These are phyloP conservation scores for Chenopodium album DNA, from an alignment of 148 eudicot species.

Conservation along the genomic window DNA sequence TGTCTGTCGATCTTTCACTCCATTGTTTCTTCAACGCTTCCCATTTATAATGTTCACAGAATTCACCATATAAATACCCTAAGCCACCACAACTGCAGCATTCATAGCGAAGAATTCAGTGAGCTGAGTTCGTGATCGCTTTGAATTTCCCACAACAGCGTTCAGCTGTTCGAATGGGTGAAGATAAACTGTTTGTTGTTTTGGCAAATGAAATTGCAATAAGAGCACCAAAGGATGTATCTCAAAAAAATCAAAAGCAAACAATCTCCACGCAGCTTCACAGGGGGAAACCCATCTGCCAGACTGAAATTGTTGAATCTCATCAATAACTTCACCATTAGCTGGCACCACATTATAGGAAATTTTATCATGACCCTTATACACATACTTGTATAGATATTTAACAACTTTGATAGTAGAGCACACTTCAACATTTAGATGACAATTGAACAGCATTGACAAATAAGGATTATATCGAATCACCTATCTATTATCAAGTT, in stretches of 20 bases:
- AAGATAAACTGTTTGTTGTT: not conserved
- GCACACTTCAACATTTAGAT: too few relatives aligned
- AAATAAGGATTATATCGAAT: too few relatives aligned
- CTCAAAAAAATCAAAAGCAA: not conserved
- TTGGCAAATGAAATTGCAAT: not conserved
- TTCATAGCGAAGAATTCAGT: not conserved
- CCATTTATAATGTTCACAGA: not conserved
- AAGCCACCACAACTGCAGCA: not conserved
- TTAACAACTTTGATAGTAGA: too few relatives aligned
- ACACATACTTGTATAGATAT: too few relatives aligned
- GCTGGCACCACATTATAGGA: too few relatives aligned
- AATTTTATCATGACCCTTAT: too few relatives aligned
- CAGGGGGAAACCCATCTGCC: constrained; percentile 10
- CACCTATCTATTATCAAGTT: too few relatives aligned
- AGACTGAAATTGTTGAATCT: constrained; percentile 14
- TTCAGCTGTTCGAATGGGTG: not conserved
- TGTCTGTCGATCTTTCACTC: not conserved
- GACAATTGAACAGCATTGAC: too few relatives aligned
- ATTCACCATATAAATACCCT: not conserved
- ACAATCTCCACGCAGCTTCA: too few relatives aligned
- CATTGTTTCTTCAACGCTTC: not conserved
- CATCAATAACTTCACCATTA: not conserved
- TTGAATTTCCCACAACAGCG: not conserved
- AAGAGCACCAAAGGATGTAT: not conserved
- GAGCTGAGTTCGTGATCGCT: not conserved